These are phyloP conservation scores for Chlorella sp. DNA, from an alignment of 139 green algal genomes.

Conservation along the genomic window DNA sequence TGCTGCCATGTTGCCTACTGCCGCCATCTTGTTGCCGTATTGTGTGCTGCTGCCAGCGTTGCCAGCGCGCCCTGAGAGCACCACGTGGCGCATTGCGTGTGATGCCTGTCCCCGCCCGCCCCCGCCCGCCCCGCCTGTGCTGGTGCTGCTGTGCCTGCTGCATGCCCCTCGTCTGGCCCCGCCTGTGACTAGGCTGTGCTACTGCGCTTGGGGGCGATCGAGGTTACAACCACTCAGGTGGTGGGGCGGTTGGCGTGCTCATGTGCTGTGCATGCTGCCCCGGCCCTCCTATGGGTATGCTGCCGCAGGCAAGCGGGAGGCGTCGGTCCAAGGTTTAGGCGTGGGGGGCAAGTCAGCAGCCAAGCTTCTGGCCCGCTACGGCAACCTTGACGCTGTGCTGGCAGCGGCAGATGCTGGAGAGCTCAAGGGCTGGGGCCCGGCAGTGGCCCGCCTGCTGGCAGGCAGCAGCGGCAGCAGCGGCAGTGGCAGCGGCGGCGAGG, in stretches of 20 bases:
- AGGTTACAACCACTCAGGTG: no score
- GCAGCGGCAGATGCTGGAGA: constrained; percentile 3
- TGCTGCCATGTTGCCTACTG: not conserved
- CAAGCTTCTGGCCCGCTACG: constrained; percentile 31
- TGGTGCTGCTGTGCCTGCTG: no score
- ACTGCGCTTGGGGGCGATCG: no score
- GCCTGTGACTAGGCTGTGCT: no score
- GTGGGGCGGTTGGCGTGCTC: not conserved
- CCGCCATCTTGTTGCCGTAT: no score
- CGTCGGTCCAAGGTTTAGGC: not conserved
- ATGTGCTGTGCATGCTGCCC: no score
- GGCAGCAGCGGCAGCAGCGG: not conserved
- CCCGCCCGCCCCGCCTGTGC: no score
- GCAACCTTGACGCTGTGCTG: constrained; percentile 7
- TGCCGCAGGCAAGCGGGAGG: constrained; percentile 30
- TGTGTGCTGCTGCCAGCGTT: no score
- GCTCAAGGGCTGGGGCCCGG: constrained; percentile 24
- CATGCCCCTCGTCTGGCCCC: no score
- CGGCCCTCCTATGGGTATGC: not conserved
- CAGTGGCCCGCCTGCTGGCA: not conserved
- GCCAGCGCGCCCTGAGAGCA: no score
- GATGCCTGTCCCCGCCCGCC: no score
- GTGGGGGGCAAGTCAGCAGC: constrained; percentile 25
- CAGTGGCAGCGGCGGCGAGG: not conserved
- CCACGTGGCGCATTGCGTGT: no score